Base-by-base conservation (phyloP, 75 land plant species). In the Cryptomeria japonica region DNA sequence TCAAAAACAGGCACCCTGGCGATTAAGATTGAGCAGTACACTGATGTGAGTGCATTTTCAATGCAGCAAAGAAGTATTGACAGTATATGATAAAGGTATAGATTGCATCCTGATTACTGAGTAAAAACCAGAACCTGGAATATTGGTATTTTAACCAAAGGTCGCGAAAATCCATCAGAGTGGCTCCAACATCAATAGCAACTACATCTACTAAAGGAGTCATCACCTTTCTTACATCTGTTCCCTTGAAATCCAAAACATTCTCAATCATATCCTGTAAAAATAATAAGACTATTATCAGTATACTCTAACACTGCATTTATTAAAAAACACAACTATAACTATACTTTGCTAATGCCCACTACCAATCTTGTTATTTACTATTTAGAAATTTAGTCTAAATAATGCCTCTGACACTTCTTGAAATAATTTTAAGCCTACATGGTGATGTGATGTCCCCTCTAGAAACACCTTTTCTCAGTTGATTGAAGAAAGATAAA, bases 241-340 rank as follows among this genome's bases (percentile, higher is more conserved):
- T 98, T 79, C 96, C 99, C 87, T 98, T 98, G 68, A 98, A 95
- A 90, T 96, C 98, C 44, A 98, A 85, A 55, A 98, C 98, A 90
- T 98, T 98, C 86, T 98, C 98, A 84, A 98, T 98, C 99, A 98
- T 98, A 91, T 98, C 98, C 99, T 98, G 98, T 84, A 88, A 75
- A n/a, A 61, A 22, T 15, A 80, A 28, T n/a, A 55, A 47, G 22
- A 72, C 1, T 51, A 79, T 87, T 49, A 83, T 64, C 56, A 79
- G 82, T n/a, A 31, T 86, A 51, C 3, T 68, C 70, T 73, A 36
- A 85, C 13, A 46, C 86, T 75, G 12, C 41, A 18, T 25, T 51
- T 53, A 3, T 31, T 25, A 8, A 5, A 22, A 18, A 75, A 64
- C 37, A 22, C 49, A 46, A 46, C 34, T 46, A 44, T n/a, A 82